Evolutionary conservation across 495 filamentous ascomycete species (phyloP).

Genomic region (Penicillium cinerascens): DNA sequence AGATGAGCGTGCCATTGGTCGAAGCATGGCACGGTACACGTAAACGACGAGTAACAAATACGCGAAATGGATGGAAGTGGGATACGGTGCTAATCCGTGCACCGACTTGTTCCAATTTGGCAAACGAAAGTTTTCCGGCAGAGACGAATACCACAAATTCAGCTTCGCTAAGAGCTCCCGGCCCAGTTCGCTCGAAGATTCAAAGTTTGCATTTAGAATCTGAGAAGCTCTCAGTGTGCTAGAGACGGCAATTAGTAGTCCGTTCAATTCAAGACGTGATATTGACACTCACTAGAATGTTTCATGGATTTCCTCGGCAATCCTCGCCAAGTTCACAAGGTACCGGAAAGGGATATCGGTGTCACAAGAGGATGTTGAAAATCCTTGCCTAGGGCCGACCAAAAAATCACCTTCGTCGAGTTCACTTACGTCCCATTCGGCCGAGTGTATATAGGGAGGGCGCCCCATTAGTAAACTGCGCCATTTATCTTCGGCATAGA

Average conservation of each 20-base stretch:
- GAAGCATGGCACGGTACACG: constrained; percentile 36
- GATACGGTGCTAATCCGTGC: constrained; percentile 25
- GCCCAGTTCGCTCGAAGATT: constrained; percentile 26
- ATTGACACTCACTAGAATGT: constrained; percentile 30
- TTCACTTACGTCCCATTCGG: constrained; percentile 78
- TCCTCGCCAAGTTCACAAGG: constrained; percentile 24
- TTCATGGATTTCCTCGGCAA: constrained; percentile 32
- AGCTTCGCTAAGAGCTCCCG: constrained; percentile 25
- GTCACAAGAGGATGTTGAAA: constrained; percentile 21
- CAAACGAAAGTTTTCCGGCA: constrained; percentile 26
- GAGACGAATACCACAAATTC: constrained; percentile 30
- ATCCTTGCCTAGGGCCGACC: constrained; percentile 19
- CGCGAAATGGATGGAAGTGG: constrained; percentile 34
- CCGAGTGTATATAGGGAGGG: constrained; percentile 72
- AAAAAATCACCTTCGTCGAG: constrained; percentile 66
- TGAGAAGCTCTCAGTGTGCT: constrained; percentile 35
- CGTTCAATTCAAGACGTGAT: too few species aligned
- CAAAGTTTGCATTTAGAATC: constrained; percentile 27
- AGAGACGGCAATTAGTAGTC: not conserved
- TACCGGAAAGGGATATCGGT: constrained; percentile 26
- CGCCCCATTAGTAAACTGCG: constrained; percentile 80
- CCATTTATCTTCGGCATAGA: constrained; percentile 96
- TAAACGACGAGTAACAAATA: constrained; percentile 35
- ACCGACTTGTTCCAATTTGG: constrained; percentile 35
- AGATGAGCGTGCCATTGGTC: constrained; percentile 34